Conservation (phyloP, 495 filamentous ascomycete species). For the Lineolata rhizophorae region DNA sequence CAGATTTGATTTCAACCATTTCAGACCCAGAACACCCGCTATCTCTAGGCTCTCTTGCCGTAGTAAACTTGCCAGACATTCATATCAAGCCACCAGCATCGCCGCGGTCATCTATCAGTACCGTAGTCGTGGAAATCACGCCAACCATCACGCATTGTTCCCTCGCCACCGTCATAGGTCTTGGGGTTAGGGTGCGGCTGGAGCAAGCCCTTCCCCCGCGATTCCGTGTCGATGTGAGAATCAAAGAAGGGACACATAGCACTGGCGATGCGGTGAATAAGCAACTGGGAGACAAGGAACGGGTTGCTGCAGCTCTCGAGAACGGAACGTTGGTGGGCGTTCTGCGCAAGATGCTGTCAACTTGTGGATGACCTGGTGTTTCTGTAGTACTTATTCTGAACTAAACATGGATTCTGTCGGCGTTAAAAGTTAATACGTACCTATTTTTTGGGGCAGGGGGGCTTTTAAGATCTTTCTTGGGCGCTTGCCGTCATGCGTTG, state of each 20-base stretch:
- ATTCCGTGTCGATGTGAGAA: slow-evolving; percentile 77
- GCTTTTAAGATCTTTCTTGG: no score
- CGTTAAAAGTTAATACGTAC: no score
- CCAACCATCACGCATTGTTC: slow-evolving; percentile 97
- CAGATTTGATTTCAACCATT: slow-evolving; percentile 83
- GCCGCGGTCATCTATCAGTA: slow-evolving; percentile 21
- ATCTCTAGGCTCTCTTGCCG: slow-evolving; percentile 74
- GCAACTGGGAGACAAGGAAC: slow-evolving; percentile 87
- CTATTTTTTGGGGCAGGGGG: no score
- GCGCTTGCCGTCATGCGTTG: no score
- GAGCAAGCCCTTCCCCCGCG: slow-evolving; percentile 83
- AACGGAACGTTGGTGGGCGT: slow-evolving; percentile 78
- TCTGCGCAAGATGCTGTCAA: slow-evolving; percentile 80
- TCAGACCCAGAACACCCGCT: slow-evolving; percentile 93
- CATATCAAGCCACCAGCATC: slow-evolving; percentile 37
- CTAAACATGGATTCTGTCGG: no score
- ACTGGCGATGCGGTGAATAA: slow-evolving; percentile 91
- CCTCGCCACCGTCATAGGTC: slow-evolving; percentile 85
- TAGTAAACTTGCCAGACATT: slow-evolving; percentile 87
- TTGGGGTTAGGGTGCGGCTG: slow-evolving; percentile 76
- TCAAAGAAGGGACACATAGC: slow-evolving; percentile 89
- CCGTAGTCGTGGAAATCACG: slow-evolving; percentile 55
- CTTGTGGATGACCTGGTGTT: no score
- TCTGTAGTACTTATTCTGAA: no score
- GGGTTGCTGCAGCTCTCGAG: slow-evolving; percentile 84